phyloP scores from a whole-genome alignment of 192 early-diverging fungal species.

The Coemansia sp. region DNA sequence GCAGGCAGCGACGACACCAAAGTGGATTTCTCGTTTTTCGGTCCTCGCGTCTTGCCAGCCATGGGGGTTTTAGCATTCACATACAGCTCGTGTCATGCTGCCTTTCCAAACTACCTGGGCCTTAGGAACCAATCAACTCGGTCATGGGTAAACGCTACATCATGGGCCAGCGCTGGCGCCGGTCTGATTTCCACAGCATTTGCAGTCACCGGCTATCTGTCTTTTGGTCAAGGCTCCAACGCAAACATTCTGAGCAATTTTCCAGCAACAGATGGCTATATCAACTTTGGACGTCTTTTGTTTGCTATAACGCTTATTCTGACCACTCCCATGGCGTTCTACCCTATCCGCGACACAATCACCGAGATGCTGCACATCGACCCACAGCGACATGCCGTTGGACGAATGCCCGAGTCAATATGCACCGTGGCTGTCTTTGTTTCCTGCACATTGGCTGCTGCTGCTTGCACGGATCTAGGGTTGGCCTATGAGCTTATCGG shows the following conservation, averaged over 20 bases:
- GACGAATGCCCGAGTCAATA: conserved; percentile 14
- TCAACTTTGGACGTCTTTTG: conserved; percentile 62
- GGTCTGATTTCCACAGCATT: conserved; percentile 58
- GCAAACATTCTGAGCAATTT: conserved; percentile 67
- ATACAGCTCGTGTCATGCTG: conserved; percentile 64
- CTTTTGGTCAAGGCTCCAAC: conserved; percentile 58
- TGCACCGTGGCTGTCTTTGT: conserved; percentile 32
- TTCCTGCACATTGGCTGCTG: conserved; percentile 17
- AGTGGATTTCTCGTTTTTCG: conserved; percentile 48
- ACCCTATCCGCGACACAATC: conserved; percentile 43
- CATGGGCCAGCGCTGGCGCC: conserved; percentile 55
- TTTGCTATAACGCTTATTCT: conserved; percentile 61
- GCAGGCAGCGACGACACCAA: conserved; percentile 26
- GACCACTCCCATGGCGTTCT: conserved; percentile 53
- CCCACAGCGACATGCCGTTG: conserved; percentile 17
- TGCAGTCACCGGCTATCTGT: conserved; percentile 61
- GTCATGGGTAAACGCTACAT: conserved; percentile 56
- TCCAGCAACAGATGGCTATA: conserved; percentile 54
- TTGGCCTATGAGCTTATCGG: conserved; percentile 48
- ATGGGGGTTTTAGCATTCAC: conserved; percentile 66
- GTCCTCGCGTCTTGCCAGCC: conserved; percentile 60
- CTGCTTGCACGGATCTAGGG: conserved; percentile 27
- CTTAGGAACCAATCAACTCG: conserved; percentile 49
- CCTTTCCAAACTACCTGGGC: conserved; percentile 60
- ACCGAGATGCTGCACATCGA: conserved; percentile 40